phyloP scores from a whole-genome alignment of 2,329 filamentous ascomycete species.

The Chrysoporthe austroafricana region DNA sequence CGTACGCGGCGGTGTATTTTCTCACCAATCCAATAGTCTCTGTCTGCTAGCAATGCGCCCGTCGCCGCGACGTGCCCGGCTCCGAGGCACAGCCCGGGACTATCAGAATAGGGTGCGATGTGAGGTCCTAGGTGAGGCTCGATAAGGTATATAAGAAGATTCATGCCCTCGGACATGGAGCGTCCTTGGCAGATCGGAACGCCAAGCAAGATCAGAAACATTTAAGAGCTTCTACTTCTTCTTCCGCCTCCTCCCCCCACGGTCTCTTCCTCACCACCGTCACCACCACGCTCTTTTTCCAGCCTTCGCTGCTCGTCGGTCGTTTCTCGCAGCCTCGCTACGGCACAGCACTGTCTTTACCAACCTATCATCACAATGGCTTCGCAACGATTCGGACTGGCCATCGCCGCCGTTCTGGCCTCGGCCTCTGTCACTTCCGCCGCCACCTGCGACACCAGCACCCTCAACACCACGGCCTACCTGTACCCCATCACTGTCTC shows the following conservation, averaged over 20 bases:
- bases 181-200: background rate
- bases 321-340: background rate
- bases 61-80: too few relatives aligned
- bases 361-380: background rate
- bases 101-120: too few relatives aligned
- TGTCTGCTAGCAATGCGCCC: background rate
- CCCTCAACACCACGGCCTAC: constrained; percentile 14
- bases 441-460: constrained; percentile 13
- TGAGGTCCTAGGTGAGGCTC: background rate
- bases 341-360: background rate
- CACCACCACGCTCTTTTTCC: background rate
- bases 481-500: constrained; percentile 8
- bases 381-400: background rate
- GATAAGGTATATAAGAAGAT: background rate
- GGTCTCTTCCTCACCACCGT: background rate
- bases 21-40: background rate
- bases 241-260: background rate
- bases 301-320: background rate
- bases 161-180: background rate
- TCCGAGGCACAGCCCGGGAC: background rate
- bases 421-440: constrained; percentile 19
- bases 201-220: background rate
- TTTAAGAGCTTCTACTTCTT: background rate
- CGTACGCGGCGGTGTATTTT: constrained; percentile 1
- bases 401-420: constrained; percentile 18